Evolutionary conservation across 202 grass and related monocot genomes (phyloP), one percentile per base, ranked within the genome.

Genomic region (Elaeis oleifera): DNA sequence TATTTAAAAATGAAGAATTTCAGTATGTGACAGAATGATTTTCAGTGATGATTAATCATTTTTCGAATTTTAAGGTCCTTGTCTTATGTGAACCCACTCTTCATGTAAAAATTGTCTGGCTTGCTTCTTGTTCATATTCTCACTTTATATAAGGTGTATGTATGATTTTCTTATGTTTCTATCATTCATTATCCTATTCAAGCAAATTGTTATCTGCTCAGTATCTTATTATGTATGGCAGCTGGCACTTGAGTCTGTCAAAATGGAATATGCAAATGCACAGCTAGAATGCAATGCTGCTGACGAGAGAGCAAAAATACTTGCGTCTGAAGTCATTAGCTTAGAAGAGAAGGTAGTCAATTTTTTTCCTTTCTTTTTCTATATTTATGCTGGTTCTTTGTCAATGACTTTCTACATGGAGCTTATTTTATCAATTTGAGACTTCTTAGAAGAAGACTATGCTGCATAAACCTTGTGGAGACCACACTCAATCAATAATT

Each of bases 301-400:
- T 68, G 95, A 99, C 60, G 95, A 99, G 80, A 99, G 95, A 79
- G 95, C 85, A 3, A 90, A 84, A 74, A 67, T 99, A 74, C 89
- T 99, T 65, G 95, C 95, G 48, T 87, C 95, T 67, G 95, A 99
- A 89, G 85, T 99, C 56, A 99, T 99, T 82, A 82, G 77, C 74
- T 83, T 94, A 74, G 95, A 99, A 86, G 95, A 99, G 73, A 99
- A 94, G 95, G 95, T 99, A 71, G 39, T 78, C 77, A 23, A 3
- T 24, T 64, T 66, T 83, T 28, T 59, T 59, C 18, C 23, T 56
- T 14, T 44, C 18, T 26, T 50, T 59, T 8, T 58, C 21, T 16
- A 56, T 23, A 66, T 18, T 3, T 18, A 29, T 5, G 23, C 27
- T 16, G 21, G 28, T 9, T 16, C 11, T 6, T 39, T 68, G 50